phyloP scores from a whole-genome alignment of 352 stramenopile species.

The Elongisporangium prolatum region DNA sequence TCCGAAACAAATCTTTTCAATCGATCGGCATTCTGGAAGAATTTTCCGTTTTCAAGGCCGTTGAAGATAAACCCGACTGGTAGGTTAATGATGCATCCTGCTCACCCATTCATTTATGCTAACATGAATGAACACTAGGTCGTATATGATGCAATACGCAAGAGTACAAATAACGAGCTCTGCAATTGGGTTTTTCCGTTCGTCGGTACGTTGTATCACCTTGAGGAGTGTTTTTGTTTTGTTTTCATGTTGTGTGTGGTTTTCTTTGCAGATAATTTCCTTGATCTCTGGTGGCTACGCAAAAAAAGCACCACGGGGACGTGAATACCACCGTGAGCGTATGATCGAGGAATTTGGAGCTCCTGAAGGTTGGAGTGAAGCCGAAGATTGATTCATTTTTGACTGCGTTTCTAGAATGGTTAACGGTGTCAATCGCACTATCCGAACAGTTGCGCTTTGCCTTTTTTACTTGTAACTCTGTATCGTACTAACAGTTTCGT shows the following conservation, averaged over 20 bases:
- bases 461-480: background rate
- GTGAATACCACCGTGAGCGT: conserved; percentile 53
- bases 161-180: conserved; percentile 67
- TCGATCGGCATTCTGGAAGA: conserved; percentile 69
- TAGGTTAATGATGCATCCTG: conserved; percentile 9
- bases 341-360: conserved; percentile 58
- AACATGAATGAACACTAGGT: conserved; percentile 27
- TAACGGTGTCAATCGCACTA: background rate
- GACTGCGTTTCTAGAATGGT: background rate
- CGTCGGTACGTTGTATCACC: conserved; percentile 25
- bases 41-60: conserved; percentile 49
- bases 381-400: background rate
- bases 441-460: background rate
- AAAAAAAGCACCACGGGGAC: conserved; percentile 54
- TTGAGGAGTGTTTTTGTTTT: conserved; percentile 1
- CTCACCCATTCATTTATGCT: background rate
- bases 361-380: conserved; percentile 1
- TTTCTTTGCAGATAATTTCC: conserved; percentile 43
- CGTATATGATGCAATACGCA: conserved; percentile 59
- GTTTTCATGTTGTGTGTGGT: background rate
- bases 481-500: background rate
- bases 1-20: conserved; percentile 69
- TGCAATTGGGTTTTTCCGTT: conserved; percentile 72
- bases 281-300: conserved; percentile 68
- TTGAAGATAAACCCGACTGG: conserved; percentile 35